Base-by-base conservation (phyloP, 108 stramenopile genomes). In the Mayamaea pseudoterrestris region DNA sequence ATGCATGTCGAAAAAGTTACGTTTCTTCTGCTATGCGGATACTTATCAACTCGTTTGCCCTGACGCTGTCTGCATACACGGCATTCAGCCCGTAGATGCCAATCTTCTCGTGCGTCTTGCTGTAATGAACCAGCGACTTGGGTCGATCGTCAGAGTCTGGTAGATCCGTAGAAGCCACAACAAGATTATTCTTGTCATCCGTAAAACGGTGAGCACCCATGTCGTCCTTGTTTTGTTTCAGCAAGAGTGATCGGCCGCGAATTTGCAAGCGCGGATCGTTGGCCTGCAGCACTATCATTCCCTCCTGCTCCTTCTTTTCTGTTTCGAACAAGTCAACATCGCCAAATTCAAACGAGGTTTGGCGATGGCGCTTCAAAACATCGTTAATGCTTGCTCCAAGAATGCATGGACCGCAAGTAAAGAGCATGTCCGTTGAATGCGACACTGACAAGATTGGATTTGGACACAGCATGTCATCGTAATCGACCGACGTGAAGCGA, bases 151-250 rank as follows among this genome's bases (percentile, higher is more conserved):
- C 73, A 31, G 72, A 79, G 21, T 79, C 73, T 5, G 78, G 78
- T 70, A 79, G 65, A 43, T 79, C 73, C 4, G 78, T 79, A 6
- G 78, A 61, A 26, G 69, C 69, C 8, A 71, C 56, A 27, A 75
- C 54, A 24, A 75, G 27, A 27, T 79, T 68, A n/a, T 58, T 58
- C 26, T 79, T 71, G 3, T 46, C 53, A 55, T 50, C 66, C 36
- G 68, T 73, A 44, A 79, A 79, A 11, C 78, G 56, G 61, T 79
- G 78, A 27, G 69, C 69, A 16, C 73, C 71, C 73, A 75, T 79
- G 34, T 75, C 73, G 35, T 53, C 46, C 40, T 69, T 74, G 55
- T 75, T 66, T 50, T 75, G 78, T 35, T 49, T 29, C 56, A 75
- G 43, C 44, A 79, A 69, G 25, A 79, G 60, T 1, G 73, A 66